Base-by-base conservation (phyloP, 192 early-diverging fungal genomes). In the Coemansia sp. region DNA sequence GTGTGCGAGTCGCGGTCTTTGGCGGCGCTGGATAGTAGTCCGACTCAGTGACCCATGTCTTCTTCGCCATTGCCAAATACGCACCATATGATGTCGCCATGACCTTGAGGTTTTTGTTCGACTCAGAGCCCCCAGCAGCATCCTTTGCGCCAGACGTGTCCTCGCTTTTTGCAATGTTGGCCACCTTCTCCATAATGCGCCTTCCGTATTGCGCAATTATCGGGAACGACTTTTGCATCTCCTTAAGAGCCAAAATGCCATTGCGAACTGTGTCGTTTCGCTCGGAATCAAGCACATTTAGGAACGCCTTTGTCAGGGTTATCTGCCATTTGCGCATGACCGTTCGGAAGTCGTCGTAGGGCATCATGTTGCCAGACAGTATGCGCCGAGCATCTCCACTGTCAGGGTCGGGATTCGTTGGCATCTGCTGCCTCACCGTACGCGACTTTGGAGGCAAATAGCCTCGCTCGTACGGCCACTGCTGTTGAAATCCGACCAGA, bases 321-420 rank as follows among this genome's bases (percentile, higher is more conserved):
- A 75, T 60, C 61, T 80, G 72, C 73, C 72, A 80, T 34, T 80
- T 80, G 49, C 72, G 69, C 78, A 80, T 80, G 30, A 80, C 69
- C 17, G 69, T 72, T 48, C 78, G 66, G 38, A 80, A 80, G 60
- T 81, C 73, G 31, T 75, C 70, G 40, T 67, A 75, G 3, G 73
- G 63, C 78, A 75, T 75, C 4, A 51, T 51, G 7, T 62, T 63
- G 7, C 55, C 66, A 7, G 68, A 42, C 50, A 64, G 65, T 50
- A 80, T 75, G 34, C 78, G 68, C 25, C 38, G 56, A 16, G 66
- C 49, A 52, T 81, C 78, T 29, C 78, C 78, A 30, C 20, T 42
- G 14, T 58, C 59, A 4, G 61, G 34, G 5, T 18, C 48, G 7
- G 59, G 10, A 5, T 64, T 34, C 3, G 56, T 48, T 7, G 62